Evolutionary conservation across 805 yeast genomes (phyloP), one percentile per base, ranked within the genome.

Genomic region (Schwanniomyces polymorphus): DNA sequence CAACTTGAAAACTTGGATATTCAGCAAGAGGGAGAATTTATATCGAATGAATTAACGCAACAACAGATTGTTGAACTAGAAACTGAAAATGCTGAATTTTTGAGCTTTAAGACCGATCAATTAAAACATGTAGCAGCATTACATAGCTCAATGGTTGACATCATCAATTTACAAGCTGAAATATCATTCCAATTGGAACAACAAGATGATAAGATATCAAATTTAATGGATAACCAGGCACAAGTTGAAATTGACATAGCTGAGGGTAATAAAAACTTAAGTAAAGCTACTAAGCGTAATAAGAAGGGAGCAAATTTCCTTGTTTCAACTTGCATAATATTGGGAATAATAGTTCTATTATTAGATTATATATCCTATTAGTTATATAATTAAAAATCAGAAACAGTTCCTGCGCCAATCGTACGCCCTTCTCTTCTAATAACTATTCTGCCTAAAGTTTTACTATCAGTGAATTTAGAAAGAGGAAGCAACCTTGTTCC

Each of bases 81-180:
- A 46, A 63, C 67, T 16, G 94, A 86, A 58, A 87, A 85, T 60
- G 72, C 78, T 46, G 79, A 79, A 48, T 60, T 80, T 28, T 59
- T 85, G 11, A 72, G 76, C 39, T 61, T 79, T 43, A 86, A 86
- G 55, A 68, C 79, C n/a, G 78, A 78, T 42, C 86, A 86, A 50
- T 56, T 85, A 25, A 70, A 78, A 35, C 81, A 83, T 50, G 86
- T 84, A 7, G 81, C 80, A 49, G 70, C 76, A 49, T 72, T 86
- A 29, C 86, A 85, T 56, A 70, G 70, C 25, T 79, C 88, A 1
- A 82, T 86, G 64, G 61, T 82, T 38, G 97, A 89, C 58, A 85
- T 91, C 38, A 78, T 91, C 0, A 80, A 84, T 45, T 64, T 91
- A 51, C 92, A 91, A 58, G 74, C 84, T 21, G 94, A 88, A 58